Percentiles rank a stretch among this genome's conserved stretches.
These are phyloP conservation scores for Aurifilum marmelostoma DNA, from an alignment of 2,329 filamentous ascomycete genomes.

Conservation along the genomic window DNA sequence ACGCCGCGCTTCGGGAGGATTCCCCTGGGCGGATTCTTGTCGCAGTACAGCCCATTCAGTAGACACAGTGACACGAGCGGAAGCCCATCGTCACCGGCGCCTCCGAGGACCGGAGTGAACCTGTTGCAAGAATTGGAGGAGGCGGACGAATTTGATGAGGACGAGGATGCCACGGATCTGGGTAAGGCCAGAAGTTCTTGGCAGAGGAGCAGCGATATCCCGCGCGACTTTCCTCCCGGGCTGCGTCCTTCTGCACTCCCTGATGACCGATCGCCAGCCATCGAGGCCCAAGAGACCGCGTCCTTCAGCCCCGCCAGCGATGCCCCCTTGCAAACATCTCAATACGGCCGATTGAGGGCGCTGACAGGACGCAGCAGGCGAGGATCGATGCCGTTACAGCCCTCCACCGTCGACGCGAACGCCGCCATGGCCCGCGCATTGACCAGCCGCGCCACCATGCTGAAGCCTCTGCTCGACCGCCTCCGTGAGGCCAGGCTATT, in stretches of 20 bases:
- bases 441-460: neutral
- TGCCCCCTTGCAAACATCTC: neutral
- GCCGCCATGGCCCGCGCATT: neutral
- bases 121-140: neutral
- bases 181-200: neutral
- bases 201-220: neutral
- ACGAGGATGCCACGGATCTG: neutral
- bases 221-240: neutral
- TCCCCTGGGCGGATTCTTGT: neutral
- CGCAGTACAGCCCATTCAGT: neutral
- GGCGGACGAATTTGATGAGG: neutral
- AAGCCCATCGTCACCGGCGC: neutral
- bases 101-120: neutral
- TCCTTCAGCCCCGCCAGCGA: neutral
- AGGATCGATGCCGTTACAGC: neutral
- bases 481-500: neutral
- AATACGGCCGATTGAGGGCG: neutral
- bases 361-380: neutral
- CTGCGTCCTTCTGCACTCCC: neutral
- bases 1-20: neutral
- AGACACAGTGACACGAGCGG: neutral
- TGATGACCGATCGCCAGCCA: neutral
- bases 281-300: neutral
- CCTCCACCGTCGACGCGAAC: neutral
- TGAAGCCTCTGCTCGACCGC: constrained; percentile 6